phyloP scores from a whole-genome alignment of 2,329 filamentous ascomycete genomes.

The Fusarium hostae region DNA sequence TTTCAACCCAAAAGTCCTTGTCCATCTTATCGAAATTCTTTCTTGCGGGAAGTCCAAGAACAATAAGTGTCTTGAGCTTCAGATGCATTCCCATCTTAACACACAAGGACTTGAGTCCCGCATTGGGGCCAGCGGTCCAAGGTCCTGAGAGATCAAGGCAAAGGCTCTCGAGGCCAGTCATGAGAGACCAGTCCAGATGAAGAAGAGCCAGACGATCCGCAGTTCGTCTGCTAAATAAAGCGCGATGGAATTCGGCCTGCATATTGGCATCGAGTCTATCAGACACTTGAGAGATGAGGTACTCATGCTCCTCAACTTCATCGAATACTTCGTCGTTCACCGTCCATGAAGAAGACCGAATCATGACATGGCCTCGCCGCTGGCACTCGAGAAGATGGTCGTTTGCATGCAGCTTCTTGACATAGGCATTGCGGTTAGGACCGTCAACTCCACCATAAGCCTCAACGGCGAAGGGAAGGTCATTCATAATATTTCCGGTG shows the following conservation, averaged over 20 bases:
- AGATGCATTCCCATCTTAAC: conserved; percentile 4
- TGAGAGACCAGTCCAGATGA: conserved; percentile 8
- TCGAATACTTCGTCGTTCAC: neutral
- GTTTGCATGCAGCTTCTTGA: neutral
- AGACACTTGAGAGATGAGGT: neutral
- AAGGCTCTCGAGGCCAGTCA: conserved; percentile 21
- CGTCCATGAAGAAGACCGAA: neutral
- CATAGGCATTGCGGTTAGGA: neutral
- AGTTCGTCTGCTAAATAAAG: neutral
- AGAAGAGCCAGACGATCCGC: neutral
- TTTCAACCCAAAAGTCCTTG: neutral
- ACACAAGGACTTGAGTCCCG: neutral
- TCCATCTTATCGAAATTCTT: neutral
- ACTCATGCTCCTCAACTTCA: neutral
- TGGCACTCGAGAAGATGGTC: conserved; percentile 9
- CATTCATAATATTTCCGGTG: neutral
- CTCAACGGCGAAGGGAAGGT: neutral
- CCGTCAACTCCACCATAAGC: neutral
- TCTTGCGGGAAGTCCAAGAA: neutral
- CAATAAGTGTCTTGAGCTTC: conserved; percentile 22
- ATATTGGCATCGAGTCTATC: neutral
- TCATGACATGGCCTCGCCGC: conserved; percentile 15
- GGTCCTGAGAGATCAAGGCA: conserved; percentile 13
- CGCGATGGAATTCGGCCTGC: neutral
- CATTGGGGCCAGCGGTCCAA: neutral